These are phyloP conservation scores for Plasmodium reichenowi DNA, from an alignment of 169 alveolate genomes.

Conservation along the genomic window DNA sequence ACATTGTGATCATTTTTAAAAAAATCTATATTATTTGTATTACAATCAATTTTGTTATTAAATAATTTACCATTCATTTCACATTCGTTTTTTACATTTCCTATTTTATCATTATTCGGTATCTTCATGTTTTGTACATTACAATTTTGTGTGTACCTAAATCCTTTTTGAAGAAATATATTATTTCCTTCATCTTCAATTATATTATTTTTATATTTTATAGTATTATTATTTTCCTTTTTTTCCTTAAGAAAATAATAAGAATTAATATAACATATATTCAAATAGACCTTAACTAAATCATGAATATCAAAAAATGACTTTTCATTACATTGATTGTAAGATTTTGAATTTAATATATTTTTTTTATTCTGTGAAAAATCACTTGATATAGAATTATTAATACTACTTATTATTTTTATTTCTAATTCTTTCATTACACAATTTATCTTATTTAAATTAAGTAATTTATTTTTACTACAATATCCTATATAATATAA, in stretches of 20 bases:
- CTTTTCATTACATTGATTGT: conserved; percentile 11
- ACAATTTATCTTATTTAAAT: conserved; percentile 5
- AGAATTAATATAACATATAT: conserved; percentile 70
- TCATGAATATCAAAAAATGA: conserved; percentile 76
- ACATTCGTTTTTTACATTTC: background rate
- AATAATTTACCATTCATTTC: background rate
- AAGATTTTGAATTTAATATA: conserved; percentile 62
- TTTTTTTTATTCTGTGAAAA: conserved; percentile 50
- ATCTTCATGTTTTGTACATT: background rate
- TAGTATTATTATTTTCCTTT: background rate
- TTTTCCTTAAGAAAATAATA: conserved; percentile 61
- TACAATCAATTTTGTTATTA: conserved; percentile 1
- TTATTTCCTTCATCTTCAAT: background rate
- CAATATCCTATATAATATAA: conserved; percentile 65
- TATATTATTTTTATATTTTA: background rate
- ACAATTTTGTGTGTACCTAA: background rate
- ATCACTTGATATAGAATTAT: conserved; percentile 27
- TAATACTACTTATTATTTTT: conserved; percentile 40
- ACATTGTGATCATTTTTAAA: conserved; percentile 18
- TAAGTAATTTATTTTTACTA: conserved; percentile 57
- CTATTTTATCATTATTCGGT: background rate
- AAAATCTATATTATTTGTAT: background rate
- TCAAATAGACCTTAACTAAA: conserved; percentile 61
- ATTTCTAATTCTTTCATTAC: conserved; percentile 42
- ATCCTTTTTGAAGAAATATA: background rate